phyloP scores from a whole-genome alignment of 768 basidiomycete genomes.

The Boletus bicolor region DNA sequence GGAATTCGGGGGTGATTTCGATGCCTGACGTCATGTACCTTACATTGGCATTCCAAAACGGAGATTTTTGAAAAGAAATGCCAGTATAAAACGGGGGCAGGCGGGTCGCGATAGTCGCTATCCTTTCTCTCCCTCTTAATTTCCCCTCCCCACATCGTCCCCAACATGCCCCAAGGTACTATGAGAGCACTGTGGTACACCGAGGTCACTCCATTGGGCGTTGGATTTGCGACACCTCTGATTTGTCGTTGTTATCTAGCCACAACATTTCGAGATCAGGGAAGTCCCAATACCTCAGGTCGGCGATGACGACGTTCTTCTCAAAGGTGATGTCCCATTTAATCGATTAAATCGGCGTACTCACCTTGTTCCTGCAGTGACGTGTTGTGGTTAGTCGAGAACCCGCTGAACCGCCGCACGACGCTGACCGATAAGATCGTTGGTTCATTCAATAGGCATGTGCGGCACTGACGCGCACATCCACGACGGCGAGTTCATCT shows the following conservation, averaged over 20 bases:
- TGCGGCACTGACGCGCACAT: conserved; percentile 65
- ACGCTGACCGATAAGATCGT: neutral
- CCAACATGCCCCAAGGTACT: conserved; percentile 51
- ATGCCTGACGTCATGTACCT: conserved; percentile 28
- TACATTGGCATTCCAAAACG: conserved; percentile 17
- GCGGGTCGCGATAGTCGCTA: neutral
- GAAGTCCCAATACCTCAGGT: conserved; percentile 64
- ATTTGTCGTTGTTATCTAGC: conserved; percentile 38
- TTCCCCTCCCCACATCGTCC: neutral
- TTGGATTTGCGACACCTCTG: conserved; percentile 2
- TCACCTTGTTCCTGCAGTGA: conserved; percentile 29
- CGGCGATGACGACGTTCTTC: conserved; percentile 66
- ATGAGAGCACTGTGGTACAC: conserved; percentile 80
- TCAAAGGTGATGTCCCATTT: conserved; percentile 53
- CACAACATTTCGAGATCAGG: conserved; percentile 62
- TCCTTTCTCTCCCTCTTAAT: conserved; percentile 4
- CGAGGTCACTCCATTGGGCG: conserved; percentile 39
- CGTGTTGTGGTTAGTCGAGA: conserved; percentile 39
- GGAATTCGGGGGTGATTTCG: conserved; percentile 1
- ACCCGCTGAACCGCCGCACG: neutral
- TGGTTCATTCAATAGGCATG: conserved; percentile 38
- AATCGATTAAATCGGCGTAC: neutral
- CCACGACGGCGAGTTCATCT: conserved; percentile 63
- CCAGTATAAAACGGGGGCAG: conserved; percentile 20
- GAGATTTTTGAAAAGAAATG: conserved; percentile 8